Evolutionary conservation across 345 rosid genomes (phyloP), one percentile per base, ranked within the genome.

Genomic region (Isatis tinctoria): DNA sequence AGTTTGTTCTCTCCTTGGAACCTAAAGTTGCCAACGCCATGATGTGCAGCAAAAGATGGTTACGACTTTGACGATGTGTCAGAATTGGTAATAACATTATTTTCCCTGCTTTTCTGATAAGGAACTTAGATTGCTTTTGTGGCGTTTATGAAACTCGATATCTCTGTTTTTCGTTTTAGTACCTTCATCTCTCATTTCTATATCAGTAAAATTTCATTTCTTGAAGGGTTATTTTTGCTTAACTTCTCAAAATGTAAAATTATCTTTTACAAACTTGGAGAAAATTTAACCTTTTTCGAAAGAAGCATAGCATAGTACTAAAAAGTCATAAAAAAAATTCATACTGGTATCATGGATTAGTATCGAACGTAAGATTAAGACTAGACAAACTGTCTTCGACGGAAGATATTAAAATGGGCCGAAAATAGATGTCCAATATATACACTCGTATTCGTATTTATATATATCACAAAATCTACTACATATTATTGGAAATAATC

Each of bases 11-110:
- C 8, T 58, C 78, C 20, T 3, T 74, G 60, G 44, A 74, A 36
- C 9, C 78, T 16, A 48, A 66, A 27, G 17, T 67, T 58, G n/a
- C 67, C 18, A 74, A 74, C 24, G 73, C 72, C 43, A 66, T 74
- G 72, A 49, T 74, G 67, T 67, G 78, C 24, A 11, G 54, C 53
- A 67, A 40, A 59, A 28, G 18, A 6, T 74, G 78, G 78, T 47
- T 37, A 47, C 33, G 33, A 6, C 30, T 60, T 48, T 48, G 49
- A 70, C 32, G 54, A 32, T 32, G 10, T 20, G 45, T 12, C 35
- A n/a, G 35, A 20, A 59, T 45, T 47, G 66, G 66, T 70, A 13
- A 30, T 6, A 28, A 28, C 30, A 7, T 33, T 7, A 33, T 8
- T 33, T 33, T 10, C 41, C 1, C 1, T 16, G 8, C 24, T 9